Base-by-base conservation (phyloP, 495 filamentous ascomycete species). In the Echria macrotheca region DNA sequence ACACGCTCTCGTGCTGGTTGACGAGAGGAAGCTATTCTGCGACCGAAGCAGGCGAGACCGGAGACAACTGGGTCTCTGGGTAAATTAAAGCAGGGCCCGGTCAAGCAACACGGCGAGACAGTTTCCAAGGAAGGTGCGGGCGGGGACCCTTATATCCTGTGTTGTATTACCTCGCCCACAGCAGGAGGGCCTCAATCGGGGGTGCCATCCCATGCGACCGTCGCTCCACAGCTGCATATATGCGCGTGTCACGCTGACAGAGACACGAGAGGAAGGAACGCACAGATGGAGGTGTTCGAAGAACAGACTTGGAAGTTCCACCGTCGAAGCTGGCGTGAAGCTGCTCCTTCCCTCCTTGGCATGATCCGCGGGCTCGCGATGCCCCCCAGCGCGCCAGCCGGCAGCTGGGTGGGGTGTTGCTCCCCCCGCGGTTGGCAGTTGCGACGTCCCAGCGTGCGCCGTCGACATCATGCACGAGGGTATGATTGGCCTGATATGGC, bases 291-390 rank as follows among this genome's bases (percentile, higher is more conserved):
- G 8, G 5, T 37, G 35, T 14, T 3, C 21, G n/a, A n/a, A n/a
- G n/a, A n/a, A n/a, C n/a, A n/a, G n/a, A n/a, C n/a, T n/a, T n/a
- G n/a, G n/a, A n/a, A n/a, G n/a, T n/a, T n/a, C n/a, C n/a, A n/a
- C n/a, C n/a, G n/a, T n/a, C 35, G n/a, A 37, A 4, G 35, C 8
- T 15, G 32, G 4, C 5, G 11, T 36, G 32, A 36, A 12, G 31
- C 31, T 3, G 12, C 46, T 39, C 46, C 45, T 48, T 39, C 45
- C 45, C 14, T 48, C 45, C 35, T 39, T 38, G 45, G 45, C 35
- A 40, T 19, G 1, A 26, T 29, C 36, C 6, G 23, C 21, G 25
- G 5, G 31, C 19, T 19, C 26, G 9, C 11, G 23, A 28, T 14
- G 28, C 41, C 14, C 18, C 1, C 6, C 9, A 6, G 22, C 41